Base-by-base conservation (phyloP, 352 stramenopile species). In the Phytophthora melonis region DNA sequence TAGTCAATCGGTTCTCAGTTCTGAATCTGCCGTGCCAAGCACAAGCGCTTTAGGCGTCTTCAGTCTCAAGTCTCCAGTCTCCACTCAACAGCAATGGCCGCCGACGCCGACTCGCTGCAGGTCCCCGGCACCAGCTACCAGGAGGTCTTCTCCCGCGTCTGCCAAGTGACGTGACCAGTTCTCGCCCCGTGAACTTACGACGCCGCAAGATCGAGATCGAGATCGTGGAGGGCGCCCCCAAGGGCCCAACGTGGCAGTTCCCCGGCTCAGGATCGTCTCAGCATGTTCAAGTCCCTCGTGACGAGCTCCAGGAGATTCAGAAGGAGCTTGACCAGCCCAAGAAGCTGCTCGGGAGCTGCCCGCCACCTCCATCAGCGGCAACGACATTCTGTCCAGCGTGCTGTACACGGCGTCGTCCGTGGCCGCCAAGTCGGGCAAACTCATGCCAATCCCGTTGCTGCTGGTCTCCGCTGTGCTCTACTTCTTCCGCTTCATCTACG, bases 311-410 rank as follows among this genome's bases (percentile, higher is more conserved):
- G 7, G 77, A 75, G 36, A 83, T 87, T 58, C 67, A 78, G 21
- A 50, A 78, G 23, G 55, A 81, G 39, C 66, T 86, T 1, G 50
- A 84, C 0, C 58, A 72, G 19, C 76, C 72, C 2, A 65, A 61
- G 41, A 74, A 87, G n/a, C 62, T 79, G 62, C 75, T 97, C 25
- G 66, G 78, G 74, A 97, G 74, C 90, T 89, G 66, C 73, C 83
- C 1, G 86, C 93, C 18, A 98, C 93, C 0, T 77, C 90, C 11
- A 97, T 97, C 72, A 93, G 77, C 27, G 93, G 93, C 21, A 98
- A 98, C 72, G 92, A 98, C 59, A 97, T 98, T 74, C 70, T 97
- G 16, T 89, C 80, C 43, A 97, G 87, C 60, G 92, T 89, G 30
- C 78, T 97, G n/a, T 96, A 95, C 68, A 83, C 82, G 11, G 57